phyloP scores from a whole-genome alignment of 1,284 basidiomycete genomes.

The Puccinia polysora region DNA sequence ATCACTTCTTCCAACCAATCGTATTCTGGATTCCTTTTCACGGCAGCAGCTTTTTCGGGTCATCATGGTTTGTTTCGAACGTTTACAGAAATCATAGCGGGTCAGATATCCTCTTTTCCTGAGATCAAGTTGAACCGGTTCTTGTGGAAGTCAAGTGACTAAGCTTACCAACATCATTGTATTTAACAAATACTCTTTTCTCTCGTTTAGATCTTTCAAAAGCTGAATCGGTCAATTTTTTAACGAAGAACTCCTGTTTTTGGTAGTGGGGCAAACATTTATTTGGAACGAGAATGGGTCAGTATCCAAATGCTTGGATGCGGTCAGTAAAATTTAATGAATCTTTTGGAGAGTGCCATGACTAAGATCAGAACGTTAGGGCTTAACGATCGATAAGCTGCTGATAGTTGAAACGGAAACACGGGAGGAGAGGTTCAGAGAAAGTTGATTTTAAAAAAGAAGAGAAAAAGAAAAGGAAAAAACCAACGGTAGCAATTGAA shows the following conservation, averaged over 20 bases:
- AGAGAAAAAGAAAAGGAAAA: neutral
- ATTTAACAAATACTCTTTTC: slow-evolving; percentile 40
- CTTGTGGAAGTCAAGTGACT: neutral
- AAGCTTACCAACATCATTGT: slow-evolving; percentile 38
- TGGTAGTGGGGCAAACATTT: slow-evolving; percentile 1
- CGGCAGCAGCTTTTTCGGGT: slow-evolving; percentile 30
- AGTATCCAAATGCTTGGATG: too few relatives aligned
- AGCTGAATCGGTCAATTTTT: slow-evolving; percentile 40
- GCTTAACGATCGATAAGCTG: too few relatives aligned
- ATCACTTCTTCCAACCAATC: slow-evolving; percentile 41
- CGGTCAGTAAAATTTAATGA: too few relatives aligned
- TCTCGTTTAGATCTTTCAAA: slow-evolving; percentile 29
- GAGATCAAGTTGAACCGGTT: neutral
- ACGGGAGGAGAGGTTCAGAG: too few relatives aligned
- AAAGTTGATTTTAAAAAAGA: neutral
- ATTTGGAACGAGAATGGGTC: too few relatives aligned
- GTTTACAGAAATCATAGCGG: too few relatives aligned
- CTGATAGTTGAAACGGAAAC: too few relatives aligned
- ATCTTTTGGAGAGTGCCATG: too few relatives aligned
- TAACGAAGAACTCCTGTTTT: slow-evolving; percentile 34
- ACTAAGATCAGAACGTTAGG: too few relatives aligned
- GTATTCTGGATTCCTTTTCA: slow-evolving; percentile 36
- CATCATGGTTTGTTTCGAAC: too few relatives aligned
- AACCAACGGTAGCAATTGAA: slow-evolving; percentile 36
- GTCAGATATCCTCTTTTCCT: too few relatives aligned